Base-by-base conservation (phyloP, 148 eudicot genomes). In the Hydrangea macrophylla region DNA sequence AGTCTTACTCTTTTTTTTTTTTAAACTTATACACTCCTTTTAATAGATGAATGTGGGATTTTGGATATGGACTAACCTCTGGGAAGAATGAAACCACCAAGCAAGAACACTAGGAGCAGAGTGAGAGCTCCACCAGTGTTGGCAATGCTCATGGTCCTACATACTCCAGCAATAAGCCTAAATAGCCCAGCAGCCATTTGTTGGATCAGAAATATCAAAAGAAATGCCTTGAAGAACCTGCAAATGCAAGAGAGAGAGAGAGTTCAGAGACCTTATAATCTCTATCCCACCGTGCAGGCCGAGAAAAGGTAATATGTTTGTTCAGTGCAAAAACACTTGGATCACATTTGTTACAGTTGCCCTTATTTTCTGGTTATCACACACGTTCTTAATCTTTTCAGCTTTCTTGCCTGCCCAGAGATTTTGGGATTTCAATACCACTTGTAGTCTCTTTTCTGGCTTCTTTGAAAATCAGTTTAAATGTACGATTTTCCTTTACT, bases 151-250 rank as follows among this genome's bases (percentile, higher is more conserved):
- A 88, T 88, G 17, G 91, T 94, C 74, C 98, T 79, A 68, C 96
- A 94, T 6, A 81, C 62, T 37, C 85, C 96, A 7, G 96, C 95
- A 63, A 82, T 88, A 50, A 90, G 76, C 73, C 98, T 92, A 33
- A 90, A 90, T 1, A 90, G 55, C 48, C 98, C 98, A 27, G 97
- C 83, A n/a, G 98, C 98, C 98, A 90, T 94, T 85, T 90, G 98
- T 60, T 94, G 98, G 80, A 94, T 79, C 22, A 81, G 76, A 78
- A 94, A 94, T 54, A 85, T 79, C 81, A 90, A 26, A 69, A 94
- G 40, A 1, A 88, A 73, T 37, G 90, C 92, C 92, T 90, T 90
- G 84, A 94, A 94, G 78, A 83, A 94, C 87, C 98, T 92, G 79
- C 63, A 69, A 55, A 28, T 11, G 50, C n/a, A n/a, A n/a, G n/a